Conservation (phyloP, 2,329 filamentous ascomycete genomes). For the Paracorniculantispora psalliotae region DNA sequence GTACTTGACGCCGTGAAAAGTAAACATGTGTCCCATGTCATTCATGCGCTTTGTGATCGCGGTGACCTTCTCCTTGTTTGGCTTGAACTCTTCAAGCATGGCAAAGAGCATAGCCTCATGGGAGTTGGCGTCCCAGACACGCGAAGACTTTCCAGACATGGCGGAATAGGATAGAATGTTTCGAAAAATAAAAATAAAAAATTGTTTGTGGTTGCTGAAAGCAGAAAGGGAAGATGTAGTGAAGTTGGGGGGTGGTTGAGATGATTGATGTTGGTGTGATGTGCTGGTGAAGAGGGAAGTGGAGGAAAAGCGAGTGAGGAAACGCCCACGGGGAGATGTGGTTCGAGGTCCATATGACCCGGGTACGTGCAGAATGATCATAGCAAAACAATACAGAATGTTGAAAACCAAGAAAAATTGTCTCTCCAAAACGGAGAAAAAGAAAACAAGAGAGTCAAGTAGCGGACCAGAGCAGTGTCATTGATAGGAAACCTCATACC, state of each 20-base stretch:
- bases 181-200: constrained; percentile 7
- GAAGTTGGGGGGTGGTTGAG: too few relatives aligned
- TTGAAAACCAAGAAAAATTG: background rate
- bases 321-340: too few relatives aligned
- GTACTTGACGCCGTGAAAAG: constrained; percentile 37
- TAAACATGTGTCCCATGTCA: constrained; percentile 34
- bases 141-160: constrained; percentile 20
- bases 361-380: too few relatives aligned
- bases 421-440: constrained; percentile 6
- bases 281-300: too few relatives aligned
- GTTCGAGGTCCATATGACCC: too few relatives aligned
- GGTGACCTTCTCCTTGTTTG: constrained; percentile 29
- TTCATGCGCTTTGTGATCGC: constrained; percentile 28
- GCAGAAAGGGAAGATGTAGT: background rate
- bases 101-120: constrained; percentile 36
- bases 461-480: background rate
- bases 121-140: constrained; percentile 31
- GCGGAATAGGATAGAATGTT: too few relatives aligned
- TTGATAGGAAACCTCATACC: constrained; percentile 26
- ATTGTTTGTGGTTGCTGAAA: too few relatives aligned
- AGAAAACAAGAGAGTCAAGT: background rate
- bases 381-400: background rate
- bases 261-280: too few relatives aligned
- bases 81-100: constrained; percentile 32
- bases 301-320: too few relatives aligned